Evolutionary conservation across 495 filamentous ascomycete species (phyloP).

Genomic region (Aspergillus leporis): DNA sequence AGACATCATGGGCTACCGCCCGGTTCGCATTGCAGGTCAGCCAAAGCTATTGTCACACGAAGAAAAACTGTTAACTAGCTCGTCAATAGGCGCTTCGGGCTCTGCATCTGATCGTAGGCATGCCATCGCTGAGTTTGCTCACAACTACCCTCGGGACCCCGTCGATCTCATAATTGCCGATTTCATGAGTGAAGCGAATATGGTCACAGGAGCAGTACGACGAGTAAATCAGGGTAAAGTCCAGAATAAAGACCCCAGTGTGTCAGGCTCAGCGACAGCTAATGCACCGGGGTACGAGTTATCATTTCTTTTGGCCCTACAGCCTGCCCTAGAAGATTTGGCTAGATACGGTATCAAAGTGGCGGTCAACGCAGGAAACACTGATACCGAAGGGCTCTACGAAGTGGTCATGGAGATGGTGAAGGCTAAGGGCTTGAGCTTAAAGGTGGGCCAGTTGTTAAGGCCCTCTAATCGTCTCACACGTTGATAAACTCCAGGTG

Average conservation of each 20-base stretch:
- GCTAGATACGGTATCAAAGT: slow-evolving; percentile 54
- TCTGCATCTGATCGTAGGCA: slow-evolving; percentile 57
- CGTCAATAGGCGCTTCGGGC: slow-evolving; percentile 44
- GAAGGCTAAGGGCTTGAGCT: slow-evolving; percentile 38
- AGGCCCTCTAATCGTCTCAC: background rate
- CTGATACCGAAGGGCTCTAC: slow-evolving; percentile 49
- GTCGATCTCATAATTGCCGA: slow-evolving; percentile 60
- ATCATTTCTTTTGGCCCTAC: slow-evolving; percentile 53
- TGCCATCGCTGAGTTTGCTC: slow-evolving; percentile 54
- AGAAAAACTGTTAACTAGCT: background rate
- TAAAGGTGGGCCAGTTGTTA: slow-evolving; percentile 33
- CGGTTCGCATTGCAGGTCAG: slow-evolving; percentile 27
- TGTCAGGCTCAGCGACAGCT: background rate
- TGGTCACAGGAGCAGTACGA: slow-evolving; percentile 44
- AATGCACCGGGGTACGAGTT: slow-evolving; percentile 46
- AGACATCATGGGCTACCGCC: slow-evolving; percentile 20
- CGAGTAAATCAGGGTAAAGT: slow-evolving; percentile 37
- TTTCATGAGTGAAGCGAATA: slow-evolving; percentile 59
- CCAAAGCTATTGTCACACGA: background rate
- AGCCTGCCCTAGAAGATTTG: slow-evolving; percentile 52
- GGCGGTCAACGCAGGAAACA: slow-evolving; percentile 59
- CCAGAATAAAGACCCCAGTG: background rate
- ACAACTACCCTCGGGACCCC: slow-evolving; percentile 47
- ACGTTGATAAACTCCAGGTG: slow-evolving; percentile 18
- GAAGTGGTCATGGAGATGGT: slow-evolving; percentile 48